phyloP scores from a whole-genome alignment of 2,329 filamentous ascomycete species.

The Ascochyta koolunga region DNA sequence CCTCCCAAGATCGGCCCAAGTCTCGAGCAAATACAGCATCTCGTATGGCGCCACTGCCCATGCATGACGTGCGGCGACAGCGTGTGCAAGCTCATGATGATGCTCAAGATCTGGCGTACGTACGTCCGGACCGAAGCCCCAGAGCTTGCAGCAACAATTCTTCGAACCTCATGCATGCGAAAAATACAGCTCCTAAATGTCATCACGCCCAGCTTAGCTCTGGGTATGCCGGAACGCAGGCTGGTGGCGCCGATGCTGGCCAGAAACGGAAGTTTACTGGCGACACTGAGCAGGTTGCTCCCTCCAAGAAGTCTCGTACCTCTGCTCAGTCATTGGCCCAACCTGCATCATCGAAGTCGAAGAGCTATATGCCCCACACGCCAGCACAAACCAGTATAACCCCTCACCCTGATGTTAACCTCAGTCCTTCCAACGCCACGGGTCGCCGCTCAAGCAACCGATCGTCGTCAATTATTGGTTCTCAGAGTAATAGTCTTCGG shows the following conservation, averaged over 20 bases:
- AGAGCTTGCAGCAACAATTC: neutral
- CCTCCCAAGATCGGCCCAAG: conserved; percentile 27
- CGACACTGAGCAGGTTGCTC: neutral
- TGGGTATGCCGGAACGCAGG: neutral
- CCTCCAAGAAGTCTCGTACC: neutral
- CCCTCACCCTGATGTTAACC: neutral
- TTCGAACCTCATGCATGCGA: neutral
- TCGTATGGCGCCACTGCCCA: conserved; percentile 31
- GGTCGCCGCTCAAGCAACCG: neutral
- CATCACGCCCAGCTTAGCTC: neutral
- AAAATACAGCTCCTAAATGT: neutral
- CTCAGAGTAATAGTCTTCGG: neutral
- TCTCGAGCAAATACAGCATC: conserved; percentile 44
- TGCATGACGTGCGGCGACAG: neutral
- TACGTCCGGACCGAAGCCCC: neutral
- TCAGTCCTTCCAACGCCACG: neutral
- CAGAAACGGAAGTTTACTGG: neutral
- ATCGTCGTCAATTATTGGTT: neutral
- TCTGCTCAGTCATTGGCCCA: neutral
- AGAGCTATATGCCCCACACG: neutral
- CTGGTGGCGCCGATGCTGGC: neutral
- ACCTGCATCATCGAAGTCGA: neutral
- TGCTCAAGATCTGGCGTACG: neutral
- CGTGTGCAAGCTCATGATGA: neutral
- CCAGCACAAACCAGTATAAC: neutral